Conservation (phyloP, 1,139 yeast species). For the Meyerozyma smithsonii region DNA sequence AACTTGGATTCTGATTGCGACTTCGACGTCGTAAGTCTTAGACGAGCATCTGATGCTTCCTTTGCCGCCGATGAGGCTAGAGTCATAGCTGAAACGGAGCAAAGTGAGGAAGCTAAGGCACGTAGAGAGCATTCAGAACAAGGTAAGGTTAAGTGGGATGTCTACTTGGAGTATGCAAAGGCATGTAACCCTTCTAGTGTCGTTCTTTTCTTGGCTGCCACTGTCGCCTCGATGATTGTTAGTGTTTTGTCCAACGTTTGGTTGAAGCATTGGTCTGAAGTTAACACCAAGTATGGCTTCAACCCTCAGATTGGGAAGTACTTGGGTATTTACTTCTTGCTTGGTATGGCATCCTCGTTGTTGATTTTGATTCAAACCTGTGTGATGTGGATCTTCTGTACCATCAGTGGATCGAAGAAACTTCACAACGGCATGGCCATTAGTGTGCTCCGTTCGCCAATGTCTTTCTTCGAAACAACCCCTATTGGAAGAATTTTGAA, state of each 20-base stretch:
- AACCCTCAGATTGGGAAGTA: conserved; percentile 71
- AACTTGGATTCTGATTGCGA: conserved; percentile 32
- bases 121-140: conserved; percentile 81
- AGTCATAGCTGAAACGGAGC: conserved; percentile 31
- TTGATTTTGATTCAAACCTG: conserved; percentile 63
- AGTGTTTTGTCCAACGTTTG: conserved; percentile 57
- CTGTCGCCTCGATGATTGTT: conserved; percentile 20
- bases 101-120: conserved; percentile 32
- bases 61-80: conserved; percentile 26
- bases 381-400: conserved; percentile 76
- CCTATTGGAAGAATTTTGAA: conserved; percentile 94
- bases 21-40: conserved; percentile 42
- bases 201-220: conserved; percentile 45
- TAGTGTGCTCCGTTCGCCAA: conserved; percentile 85
- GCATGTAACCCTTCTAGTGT: conserved; percentile 84
- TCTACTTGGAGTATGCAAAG: conserved; percentile 75
- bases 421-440: conserved; percentile 78
- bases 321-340: conserved; percentile 66
- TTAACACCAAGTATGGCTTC: conserved; percentile 61
- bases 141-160: conserved; percentile 90
- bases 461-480: conserved; percentile 95
- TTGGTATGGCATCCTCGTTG: conserved; percentile 68
- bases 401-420: conserved; percentile 74
- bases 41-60: conserved; percentile 70
- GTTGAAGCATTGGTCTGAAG: conserved; percentile 97